Conservation (phyloP, 129 eudicot species). For the Flaveria sonorensis region DNA sequence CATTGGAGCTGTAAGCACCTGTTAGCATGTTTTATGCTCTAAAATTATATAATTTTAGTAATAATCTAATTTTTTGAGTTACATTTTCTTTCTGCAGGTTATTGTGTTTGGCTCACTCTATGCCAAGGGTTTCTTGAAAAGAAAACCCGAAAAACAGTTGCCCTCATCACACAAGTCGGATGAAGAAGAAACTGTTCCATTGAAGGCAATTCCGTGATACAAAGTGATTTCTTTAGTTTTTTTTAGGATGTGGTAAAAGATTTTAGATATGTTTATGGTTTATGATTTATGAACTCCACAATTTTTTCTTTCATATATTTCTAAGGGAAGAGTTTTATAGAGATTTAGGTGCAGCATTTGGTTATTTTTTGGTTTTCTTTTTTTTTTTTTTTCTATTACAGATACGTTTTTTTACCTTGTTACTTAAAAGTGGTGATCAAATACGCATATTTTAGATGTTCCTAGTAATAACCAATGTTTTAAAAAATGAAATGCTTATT, state of each 20-base stretch:
- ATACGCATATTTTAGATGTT: no score
- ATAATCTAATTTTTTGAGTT: neutral
- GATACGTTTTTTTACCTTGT: neutral
- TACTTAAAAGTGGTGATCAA: neutral
- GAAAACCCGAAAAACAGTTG: slow-evolving; percentile 48
- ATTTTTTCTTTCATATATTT: slow-evolving; percentile 11
- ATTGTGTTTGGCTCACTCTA: slow-evolving; percentile 87
- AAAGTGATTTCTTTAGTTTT: neutral
- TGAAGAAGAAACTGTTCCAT: slow-evolving; percentile 46
- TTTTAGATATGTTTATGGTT: slow-evolving; percentile 10
- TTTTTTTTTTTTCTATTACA: slow-evolving; percentile 9
- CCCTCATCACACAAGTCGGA: slow-evolving; percentile 40
- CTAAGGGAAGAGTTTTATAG: neutral
- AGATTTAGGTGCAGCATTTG: slow-evolving; percentile 9
- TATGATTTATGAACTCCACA: slow-evolving; percentile 8
- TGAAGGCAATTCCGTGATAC: slow-evolving; percentile 47
- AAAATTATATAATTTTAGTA: neutral
- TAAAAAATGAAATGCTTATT: no score
- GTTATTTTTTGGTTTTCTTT: neutral
- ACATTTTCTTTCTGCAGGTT: slow-evolving; percentile 46
- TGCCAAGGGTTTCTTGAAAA: slow-evolving; percentile 59
- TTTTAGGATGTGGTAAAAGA: slow-evolving; percentile 26
- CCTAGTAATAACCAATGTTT: no score
- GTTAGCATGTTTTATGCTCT: neutral
- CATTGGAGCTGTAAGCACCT: slow-evolving; percentile 84